Evolutionary conservation across 2,329 filamentous ascomycete species (phyloP).

Genomic region (Stagonosporopsis cucurbitacearum): DNA sequence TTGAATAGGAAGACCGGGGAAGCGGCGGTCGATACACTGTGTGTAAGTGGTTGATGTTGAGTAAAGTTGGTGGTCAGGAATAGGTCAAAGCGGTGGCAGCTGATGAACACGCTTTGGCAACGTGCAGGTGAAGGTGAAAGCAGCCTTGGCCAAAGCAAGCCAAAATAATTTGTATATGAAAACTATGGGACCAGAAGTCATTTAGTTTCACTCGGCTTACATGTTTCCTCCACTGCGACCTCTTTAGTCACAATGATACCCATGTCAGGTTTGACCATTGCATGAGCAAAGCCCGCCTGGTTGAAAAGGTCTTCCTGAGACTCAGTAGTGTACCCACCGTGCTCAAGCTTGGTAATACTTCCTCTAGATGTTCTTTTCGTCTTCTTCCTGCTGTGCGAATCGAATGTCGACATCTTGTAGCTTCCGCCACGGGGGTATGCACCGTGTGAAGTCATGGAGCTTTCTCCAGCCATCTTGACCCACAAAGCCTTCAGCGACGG

Average conservation of each 20-base stretch:
- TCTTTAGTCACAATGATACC: slow-evolving; percentile 4
- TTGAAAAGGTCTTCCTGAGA: slow-evolving; percentile 27
- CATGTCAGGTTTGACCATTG: background rate
- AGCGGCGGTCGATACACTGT: background rate
- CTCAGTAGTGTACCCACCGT: slow-evolving; percentile 14
- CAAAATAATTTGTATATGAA: background rate
- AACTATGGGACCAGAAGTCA: no score
- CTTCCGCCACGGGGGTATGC: background rate
- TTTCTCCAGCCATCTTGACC: slow-evolving; percentile 19
- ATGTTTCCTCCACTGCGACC: background rate
- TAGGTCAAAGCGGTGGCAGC: no score
- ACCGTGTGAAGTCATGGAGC: background rate
- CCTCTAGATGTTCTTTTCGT: slow-evolving; percentile 13
- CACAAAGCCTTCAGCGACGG: slow-evolving; percentile 44
- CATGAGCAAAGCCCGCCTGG: background rate
- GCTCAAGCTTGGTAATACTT: slow-evolving; percentile 21
- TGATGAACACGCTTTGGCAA: background rate
- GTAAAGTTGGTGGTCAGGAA: background rate
- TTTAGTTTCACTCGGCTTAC: background rate
- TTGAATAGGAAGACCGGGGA: background rate
- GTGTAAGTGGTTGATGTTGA: background rate
- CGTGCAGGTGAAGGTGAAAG: slow-evolving; percentile 2
- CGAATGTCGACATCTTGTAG: slow-evolving; percentile 7
- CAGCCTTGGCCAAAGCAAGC: background rate
- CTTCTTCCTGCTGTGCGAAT: background rate